phyloP scores from a whole-genome alignment of 2,329 filamentous ascomycete species.

The Exophiala bonariae region DNA sequence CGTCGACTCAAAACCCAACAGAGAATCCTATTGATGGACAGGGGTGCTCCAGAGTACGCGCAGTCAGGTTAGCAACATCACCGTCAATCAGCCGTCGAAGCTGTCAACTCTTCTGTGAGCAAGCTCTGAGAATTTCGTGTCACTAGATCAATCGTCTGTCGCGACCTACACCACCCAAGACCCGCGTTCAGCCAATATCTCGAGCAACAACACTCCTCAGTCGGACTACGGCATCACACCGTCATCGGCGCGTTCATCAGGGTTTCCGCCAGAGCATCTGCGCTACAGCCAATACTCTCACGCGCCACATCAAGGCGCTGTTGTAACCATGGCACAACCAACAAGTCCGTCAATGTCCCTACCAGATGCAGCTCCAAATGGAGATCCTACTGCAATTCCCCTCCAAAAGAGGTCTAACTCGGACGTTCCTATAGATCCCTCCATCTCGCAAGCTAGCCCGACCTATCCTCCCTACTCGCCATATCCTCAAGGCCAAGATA shows the following conservation, averaged over 20 bases:
- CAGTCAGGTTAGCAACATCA: slow-evolving; percentile 82
- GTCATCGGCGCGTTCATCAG: slow-evolving; percentile 72
- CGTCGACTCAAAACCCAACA: slow-evolving; percentile 10
- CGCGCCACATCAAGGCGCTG: slow-evolving; percentile 69
- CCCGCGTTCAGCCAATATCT: slow-evolving; percentile 70
- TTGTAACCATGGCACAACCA: slow-evolving; percentile 96
- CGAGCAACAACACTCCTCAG: slow-evolving; percentile 77
- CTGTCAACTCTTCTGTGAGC: slow-evolving; percentile 25
- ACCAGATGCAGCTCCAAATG: slow-evolving; percentile 72
- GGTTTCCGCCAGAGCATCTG: slow-evolving; percentile 79
- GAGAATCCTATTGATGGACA: slow-evolving; percentile 48
- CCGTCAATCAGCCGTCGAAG: slow-evolving; percentile 61
- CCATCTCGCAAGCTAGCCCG: slow-evolving; percentile 89
- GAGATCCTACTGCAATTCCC: slow-evolving; percentile 63
- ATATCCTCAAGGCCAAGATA: slow-evolving; percentile 81
- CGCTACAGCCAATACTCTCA: slow-evolving; percentile 72
- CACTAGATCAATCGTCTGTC: slow-evolving; percentile 88
- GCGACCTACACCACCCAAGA: slow-evolving; percentile 85
- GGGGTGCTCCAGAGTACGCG: slow-evolving; percentile 72
- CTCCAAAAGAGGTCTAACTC: slow-evolving; percentile 83
- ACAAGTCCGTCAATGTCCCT: slow-evolving; percentile 95
- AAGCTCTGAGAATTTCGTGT: slow-evolving; percentile 23
- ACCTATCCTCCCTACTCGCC: slow-evolving; percentile 89
- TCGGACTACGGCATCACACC: slow-evolving; percentile 86
- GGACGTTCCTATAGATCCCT: slow-evolving; percentile 98